Evolutionary conservation across 306 rosid species (phyloP).

Genomic region (Begonia loranthoides): DNA sequence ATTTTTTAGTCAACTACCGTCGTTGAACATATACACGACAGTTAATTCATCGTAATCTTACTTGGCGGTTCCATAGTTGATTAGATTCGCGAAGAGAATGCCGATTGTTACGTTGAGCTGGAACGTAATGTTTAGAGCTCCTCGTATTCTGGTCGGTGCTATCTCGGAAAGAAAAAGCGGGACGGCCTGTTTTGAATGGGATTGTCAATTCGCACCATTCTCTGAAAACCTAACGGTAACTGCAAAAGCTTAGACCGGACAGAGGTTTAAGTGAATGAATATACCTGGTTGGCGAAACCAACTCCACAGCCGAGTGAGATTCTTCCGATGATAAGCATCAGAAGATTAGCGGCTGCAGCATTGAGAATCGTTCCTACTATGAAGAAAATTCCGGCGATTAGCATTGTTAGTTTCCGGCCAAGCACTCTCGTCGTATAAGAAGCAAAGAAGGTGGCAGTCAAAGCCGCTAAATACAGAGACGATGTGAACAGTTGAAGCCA

Average conservation of each 20-base stretch:
- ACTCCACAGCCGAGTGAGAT: conserved; percentile 65
- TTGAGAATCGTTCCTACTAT: conserved; percentile 39
- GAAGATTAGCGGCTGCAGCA: conserved; percentile 21
- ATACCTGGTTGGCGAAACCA: conserved; percentile 86
- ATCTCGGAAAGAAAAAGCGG: conserved; percentile 86
- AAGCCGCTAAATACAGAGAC: conserved; percentile 20
- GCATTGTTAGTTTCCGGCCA: conserved; percentile 53
- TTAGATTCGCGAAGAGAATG: conserved; percentile 60
- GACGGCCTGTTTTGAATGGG: conserved; percentile 46
- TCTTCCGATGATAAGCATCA: conserved; percentile 48
- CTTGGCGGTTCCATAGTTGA: conserved; percentile 72
- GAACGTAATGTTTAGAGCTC: conserved; percentile 72
- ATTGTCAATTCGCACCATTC: neutral
- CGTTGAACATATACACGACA: neutral
- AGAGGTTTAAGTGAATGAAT: neutral
- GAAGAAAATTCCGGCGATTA: conserved; percentile 56
- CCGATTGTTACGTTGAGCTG: conserved; percentile 78
- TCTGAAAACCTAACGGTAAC: neutral
- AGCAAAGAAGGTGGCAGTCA: conserved; percentile 14
- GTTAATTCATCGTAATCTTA: conserved; percentile 10
- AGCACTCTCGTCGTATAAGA: conserved; percentile 19
- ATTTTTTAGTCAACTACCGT: neutral
- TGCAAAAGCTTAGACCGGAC: neutral
- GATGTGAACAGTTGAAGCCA: conserved; percentile 19
- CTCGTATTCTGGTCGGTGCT: conserved; percentile 91